A percentile compares a stretch with the other conserved stretches of the same genome.
Evolutionary conservation across 1,284 basidiomycete genomes (phyloP).

Genomic region (Phylloboletellus chloephorus): DNA sequence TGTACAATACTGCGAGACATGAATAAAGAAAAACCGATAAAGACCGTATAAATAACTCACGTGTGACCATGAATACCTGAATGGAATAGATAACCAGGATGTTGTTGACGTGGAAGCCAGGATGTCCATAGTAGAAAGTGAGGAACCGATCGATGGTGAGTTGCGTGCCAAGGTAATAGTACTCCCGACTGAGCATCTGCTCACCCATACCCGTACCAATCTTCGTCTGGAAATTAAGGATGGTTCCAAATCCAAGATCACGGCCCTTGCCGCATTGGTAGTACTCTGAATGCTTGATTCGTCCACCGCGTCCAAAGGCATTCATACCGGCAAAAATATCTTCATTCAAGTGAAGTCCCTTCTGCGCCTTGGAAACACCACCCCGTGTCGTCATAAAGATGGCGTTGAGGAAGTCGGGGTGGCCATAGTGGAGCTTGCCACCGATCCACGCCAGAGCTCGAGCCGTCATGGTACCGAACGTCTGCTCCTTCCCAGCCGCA

Average conservation of each 20-base stretch:
- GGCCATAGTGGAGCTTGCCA: conserved; percentile 98
- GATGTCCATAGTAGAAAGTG: conserved; percentile 99
- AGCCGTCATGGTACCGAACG: conserved; percentile 98
- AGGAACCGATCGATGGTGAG: conserved; percentile 97
- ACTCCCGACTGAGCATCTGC: conserved; percentile 99
- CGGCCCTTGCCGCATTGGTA: conserved; percentile 99
- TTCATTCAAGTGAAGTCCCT: conserved; percentile 97
- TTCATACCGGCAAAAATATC: conserved; percentile 99
- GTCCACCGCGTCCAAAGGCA: conserved; percentile 94
- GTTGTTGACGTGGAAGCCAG: conserved; percentile 99
- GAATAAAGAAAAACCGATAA: conserved; percentile 8
- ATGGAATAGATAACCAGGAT: conserved; percentile 97
- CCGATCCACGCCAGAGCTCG: conserved; percentile 96
- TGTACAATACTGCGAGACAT: conserved; percentile 65
- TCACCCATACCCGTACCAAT: conserved; percentile 99
- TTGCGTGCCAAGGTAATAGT: conserved; percentile 99
- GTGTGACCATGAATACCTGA: conserved; percentile 88
- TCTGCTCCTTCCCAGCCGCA: conserved; percentile 99
- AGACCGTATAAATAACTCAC: conserved; percentile 44
- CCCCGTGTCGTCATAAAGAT: conserved; percentile 98
- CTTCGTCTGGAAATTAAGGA: conserved; percentile 99
- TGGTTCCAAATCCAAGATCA: conserved; percentile 99
- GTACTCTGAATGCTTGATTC: conserved; percentile 99
- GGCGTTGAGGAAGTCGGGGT: conserved; percentile 98
- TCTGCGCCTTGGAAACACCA: conserved; percentile 98